Evolutionary conservation across 192 early-diverging fungal species (phyloP).

Genomic region (Phlyctochytrium arcticum): DNA sequence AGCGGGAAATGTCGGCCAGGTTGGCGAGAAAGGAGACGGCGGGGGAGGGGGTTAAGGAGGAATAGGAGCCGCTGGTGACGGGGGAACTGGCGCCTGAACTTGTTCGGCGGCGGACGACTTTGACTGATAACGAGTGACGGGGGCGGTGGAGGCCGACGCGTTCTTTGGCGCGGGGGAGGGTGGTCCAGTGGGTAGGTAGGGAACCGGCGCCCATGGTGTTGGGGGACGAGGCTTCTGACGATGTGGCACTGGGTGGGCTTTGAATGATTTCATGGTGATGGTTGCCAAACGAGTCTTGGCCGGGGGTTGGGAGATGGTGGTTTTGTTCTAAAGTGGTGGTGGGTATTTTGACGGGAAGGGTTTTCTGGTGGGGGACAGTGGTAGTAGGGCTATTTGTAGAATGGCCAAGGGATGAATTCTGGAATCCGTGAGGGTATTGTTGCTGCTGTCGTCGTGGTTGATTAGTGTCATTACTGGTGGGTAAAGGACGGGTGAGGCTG

Average conservation of each 20-base stretch:
- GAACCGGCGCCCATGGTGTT: background rate
- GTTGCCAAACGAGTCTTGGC: too few species aligned
- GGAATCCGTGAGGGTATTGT: too few species aligned
- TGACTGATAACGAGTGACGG: slow-evolving; percentile 24
- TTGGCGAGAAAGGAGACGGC: slow-evolving; percentile 21
- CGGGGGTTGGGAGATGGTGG: too few species aligned
- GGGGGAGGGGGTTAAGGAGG: slow-evolving; percentile 17
- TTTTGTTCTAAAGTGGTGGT: too few species aligned
- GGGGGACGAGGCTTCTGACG: background rate
- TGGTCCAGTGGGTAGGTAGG: background rate
- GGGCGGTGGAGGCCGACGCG: slow-evolving; percentile 6
- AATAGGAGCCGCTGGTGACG: slow-evolving; percentile 26
- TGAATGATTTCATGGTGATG: too few species aligned
- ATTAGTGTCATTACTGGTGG: too few species aligned
- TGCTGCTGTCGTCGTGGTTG: too few species aligned
- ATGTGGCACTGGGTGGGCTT: slow-evolving; percentile 8
- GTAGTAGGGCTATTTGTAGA: too few species aligned
- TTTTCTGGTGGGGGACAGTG: too few species aligned
- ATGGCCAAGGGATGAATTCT: too few species aligned
- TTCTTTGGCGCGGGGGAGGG: background rate
- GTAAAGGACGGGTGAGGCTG: too few species aligned
- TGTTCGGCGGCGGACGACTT: slow-evolving; percentile 14
- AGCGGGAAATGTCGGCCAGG: slow-evolving; percentile 13
- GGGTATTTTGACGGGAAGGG: too few species aligned
- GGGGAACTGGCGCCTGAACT: slow-evolving; percentile 18